Conservation (phyloP, 805 yeast species). For the Ogataea pilisensis region DNA sequence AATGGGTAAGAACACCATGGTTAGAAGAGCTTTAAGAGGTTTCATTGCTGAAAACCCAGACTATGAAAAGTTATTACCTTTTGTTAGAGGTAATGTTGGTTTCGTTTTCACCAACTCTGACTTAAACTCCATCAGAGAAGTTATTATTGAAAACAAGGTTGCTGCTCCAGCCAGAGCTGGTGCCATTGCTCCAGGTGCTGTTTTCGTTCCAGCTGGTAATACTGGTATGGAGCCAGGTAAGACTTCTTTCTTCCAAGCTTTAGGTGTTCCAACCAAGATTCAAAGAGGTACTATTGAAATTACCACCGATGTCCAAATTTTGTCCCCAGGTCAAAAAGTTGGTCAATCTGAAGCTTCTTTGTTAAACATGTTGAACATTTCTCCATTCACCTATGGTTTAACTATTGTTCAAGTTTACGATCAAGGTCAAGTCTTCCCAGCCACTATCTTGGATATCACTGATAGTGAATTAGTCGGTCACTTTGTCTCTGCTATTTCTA, state of each 20-base stretch:
- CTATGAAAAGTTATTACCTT: slow-evolving; percentile 90
- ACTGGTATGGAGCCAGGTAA: slow-evolving; percentile 99
- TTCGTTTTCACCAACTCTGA: slow-evolving; percentile 98
- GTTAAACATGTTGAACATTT: slow-evolving; percentile 98
- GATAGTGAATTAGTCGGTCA: slow-evolving; percentile 92
- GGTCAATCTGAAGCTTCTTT: slow-evolving; percentile 99
- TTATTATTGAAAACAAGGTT: slow-evolving; percentile 85
- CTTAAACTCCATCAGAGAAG: slow-evolving; percentile 88
- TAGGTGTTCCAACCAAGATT: slow-evolving; percentile 99
- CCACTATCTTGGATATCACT: slow-evolving; percentile 95
- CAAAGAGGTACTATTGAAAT: slow-evolving; percentile 99
- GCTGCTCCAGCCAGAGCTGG: slow-evolving; percentile 99
- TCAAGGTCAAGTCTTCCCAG: slow-evolving; percentile 97
- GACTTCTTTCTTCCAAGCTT: slow-evolving; percentile 99
- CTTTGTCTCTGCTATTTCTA: slow-evolving; percentile 87
- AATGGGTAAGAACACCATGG: slow-evolving; percentile 99
- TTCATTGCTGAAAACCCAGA: slow-evolving; percentile 93
- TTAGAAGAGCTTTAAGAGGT: slow-evolving; percentile 98
- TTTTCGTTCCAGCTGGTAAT: slow-evolving; percentile 98
- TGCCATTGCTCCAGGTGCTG: slow-evolving; percentile 98
- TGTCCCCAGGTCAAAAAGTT: slow-evolving; percentile 78
- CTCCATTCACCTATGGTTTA: slow-evolving; percentile 99
- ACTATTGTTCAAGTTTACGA: slow-evolving; percentile 95
- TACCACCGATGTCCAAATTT: slow-evolving; percentile 94
- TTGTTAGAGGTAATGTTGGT: slow-evolving; percentile 98